Conservation (phyloP, 73 alveolate species). For the Breviolum minutum region DNA sequence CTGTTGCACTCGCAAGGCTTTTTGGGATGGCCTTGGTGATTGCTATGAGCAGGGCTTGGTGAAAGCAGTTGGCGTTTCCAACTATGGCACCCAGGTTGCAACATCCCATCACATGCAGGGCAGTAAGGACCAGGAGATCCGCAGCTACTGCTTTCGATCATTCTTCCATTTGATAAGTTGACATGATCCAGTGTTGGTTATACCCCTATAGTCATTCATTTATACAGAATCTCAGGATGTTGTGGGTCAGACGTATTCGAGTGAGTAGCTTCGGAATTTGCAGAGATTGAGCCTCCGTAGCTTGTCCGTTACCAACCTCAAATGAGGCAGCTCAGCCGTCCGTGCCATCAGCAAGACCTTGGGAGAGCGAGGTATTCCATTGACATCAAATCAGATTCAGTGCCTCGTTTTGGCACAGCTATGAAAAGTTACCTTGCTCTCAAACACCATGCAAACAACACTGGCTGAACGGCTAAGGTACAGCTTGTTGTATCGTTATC, state of each 20-base stretch:
- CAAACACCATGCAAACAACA: too few species aligned
- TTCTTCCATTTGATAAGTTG: too few species aligned
- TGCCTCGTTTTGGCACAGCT: neutral
- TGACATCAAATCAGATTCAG: conserved; percentile 82
- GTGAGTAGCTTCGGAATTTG: too few species aligned
- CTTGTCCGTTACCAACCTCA: neutral
- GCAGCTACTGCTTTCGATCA: too few species aligned
- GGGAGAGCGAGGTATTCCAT: conserved; percentile 63
- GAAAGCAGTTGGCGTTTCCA: conserved; percentile 81
- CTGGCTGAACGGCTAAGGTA: conserved; percentile 12
- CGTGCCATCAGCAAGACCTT: conserved; percentile 92
- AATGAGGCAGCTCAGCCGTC: conserved; percentile 62
- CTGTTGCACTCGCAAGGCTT: conserved; percentile 7
- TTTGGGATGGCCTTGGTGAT: conserved; percentile 75
- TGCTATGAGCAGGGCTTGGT: conserved; percentile 84
- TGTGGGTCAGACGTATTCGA: too few species aligned
- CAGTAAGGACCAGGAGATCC: too few species aligned
- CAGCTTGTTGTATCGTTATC: conserved; percentile 59
- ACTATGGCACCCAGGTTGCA: conserved; percentile 46
- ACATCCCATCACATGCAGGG: neutral
- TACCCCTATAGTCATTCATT: too few species aligned
- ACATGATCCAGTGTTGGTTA: too few species aligned
- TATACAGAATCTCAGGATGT: too few species aligned
- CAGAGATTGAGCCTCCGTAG: neutral
- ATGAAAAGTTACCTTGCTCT: neutral